Base-by-base conservation (phyloP, 768 basidiomycete genomes). In the Hemileccinum impolitum region DNA sequence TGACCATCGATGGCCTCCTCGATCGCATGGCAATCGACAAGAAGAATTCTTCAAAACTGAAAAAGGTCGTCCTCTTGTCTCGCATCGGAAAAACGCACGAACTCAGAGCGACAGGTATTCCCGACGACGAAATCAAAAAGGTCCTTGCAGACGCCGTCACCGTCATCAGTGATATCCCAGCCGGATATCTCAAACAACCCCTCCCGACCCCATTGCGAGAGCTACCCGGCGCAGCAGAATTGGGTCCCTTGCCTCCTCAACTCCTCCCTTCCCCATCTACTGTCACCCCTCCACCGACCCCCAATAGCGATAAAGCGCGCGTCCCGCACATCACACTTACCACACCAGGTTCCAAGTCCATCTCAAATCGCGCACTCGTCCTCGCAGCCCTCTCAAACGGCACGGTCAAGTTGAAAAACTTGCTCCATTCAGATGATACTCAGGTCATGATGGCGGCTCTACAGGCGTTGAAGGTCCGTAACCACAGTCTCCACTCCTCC, bases 401-500 rank as follows among this genome's bases (percentile, higher is more conserved):
- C 1, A 90, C 86, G 0, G 96, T 94, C 69, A 77, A 86, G 53
- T 71, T 99, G 48, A 85, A 75, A 68, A 99, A 99, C 59, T 71
- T 99, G 6, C 75, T 99, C 31, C 95, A 98, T 64, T 96, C 94
- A 4, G 95, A 98, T 60, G 95, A 99, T 64, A 99, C 96, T 0
- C 93, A 94, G 58, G 95, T 99, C 46, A 99, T 99, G 96, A 98
- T 98, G 94, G 76, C 85, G 3, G 95, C 94, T 30, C 76, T 98
- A 26, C 73, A 81, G 37, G 90, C 93, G 45, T 80, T 99, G 54
- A 86, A 94, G 75, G 92, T 89, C 48, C 31, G 26, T 39, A 13
- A 15, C 38, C 45, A 14, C 30, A 13, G 26, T 38, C 13, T 37
- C 30, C 45, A 40, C 13, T 23, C 38, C 3, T 35, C 21, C 3